These are phyloP conservation scores for Quercus phellos DNA, from an alignment of 331 rosid genomes.

Conservation along the genomic window DNA sequence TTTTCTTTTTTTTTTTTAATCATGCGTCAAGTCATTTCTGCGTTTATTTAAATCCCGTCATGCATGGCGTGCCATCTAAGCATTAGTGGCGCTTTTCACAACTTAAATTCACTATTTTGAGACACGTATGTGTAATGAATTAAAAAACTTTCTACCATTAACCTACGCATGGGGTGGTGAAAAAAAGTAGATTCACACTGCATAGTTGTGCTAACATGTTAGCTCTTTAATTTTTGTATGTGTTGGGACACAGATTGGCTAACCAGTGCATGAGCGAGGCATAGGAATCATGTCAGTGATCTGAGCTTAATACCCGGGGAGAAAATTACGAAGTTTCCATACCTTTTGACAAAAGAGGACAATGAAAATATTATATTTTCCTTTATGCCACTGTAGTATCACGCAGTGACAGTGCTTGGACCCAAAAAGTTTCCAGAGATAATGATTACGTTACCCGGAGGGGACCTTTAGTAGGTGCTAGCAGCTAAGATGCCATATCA, in stretches of 20 bases:
- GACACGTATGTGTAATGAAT: too few species aligned
- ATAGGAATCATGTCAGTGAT: background rate
- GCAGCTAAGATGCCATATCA: background rate
- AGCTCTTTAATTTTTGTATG: background rate
- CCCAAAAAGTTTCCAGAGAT: background rate
- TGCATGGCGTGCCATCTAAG: too few species aligned
- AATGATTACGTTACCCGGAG: slow-evolving; percentile 21
- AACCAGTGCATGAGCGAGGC: slow-evolving; percentile 1
- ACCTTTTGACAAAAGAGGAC: slow-evolving; percentile 13
- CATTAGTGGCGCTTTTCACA: too few species aligned
- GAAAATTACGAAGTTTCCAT: background rate
- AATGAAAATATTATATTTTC: background rate
- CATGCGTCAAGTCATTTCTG: fast-evolving
- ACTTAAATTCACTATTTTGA: too few species aligned
- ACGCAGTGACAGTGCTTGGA: background rate
- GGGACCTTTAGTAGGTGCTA: slow-evolving; percentile 9
- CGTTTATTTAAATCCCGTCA: too few species aligned
- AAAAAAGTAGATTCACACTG: slow-evolving; percentile 15
- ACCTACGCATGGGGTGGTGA: background rate
- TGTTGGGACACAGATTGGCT: background rate
- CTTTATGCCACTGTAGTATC: slow-evolving; percentile 10
- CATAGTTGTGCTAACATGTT: too few species aligned
- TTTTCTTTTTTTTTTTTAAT: too few species aligned
- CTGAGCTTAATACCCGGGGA: background rate
- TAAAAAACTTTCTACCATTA: too few species aligned